These are phyloP conservation scores for Styphnolobium japonicum DNA, from an alignment of 306 rosid genomes.

Conservation along the genomic window DNA sequence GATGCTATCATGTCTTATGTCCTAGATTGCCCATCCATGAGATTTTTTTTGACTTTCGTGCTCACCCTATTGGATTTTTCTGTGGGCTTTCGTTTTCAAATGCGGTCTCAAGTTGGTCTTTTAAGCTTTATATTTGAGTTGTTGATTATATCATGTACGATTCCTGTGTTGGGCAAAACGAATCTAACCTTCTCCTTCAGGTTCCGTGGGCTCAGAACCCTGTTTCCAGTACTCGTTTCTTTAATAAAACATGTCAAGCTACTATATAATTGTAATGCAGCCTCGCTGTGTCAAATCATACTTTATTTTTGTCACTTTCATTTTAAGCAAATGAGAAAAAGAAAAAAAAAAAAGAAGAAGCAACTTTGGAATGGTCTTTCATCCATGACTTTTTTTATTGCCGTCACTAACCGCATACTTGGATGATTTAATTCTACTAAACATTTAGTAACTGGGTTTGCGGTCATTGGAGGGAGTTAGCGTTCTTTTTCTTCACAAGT, in stretches of 20 bases:
- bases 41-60: neutral
- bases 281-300: neutral
- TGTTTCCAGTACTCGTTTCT: neutral
- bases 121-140: neutral
- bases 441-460: neutral
- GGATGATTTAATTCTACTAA: neutral
- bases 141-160: neutral
- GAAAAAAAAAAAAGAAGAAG: neutral
- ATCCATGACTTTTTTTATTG: neutral
- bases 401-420: neutral
- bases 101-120: neutral
- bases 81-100: neutral
- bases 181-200: neutral
- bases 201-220: neutral
- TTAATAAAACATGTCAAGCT: neutral
- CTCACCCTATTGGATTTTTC: neutral
- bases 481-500: neutral
- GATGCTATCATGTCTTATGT: too few relatives aligned
- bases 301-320: neutral
- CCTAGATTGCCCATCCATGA: neutral
- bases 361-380: neutral
- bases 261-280: neutral
- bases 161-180: neutral
- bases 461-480: neutral
- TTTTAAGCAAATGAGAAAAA: neutral